Evolutionary conservation across 352 stramenopile species (phyloP), one percentile per base, ranked within the genome.

Genomic region (Pythium dissimile): DNA sequence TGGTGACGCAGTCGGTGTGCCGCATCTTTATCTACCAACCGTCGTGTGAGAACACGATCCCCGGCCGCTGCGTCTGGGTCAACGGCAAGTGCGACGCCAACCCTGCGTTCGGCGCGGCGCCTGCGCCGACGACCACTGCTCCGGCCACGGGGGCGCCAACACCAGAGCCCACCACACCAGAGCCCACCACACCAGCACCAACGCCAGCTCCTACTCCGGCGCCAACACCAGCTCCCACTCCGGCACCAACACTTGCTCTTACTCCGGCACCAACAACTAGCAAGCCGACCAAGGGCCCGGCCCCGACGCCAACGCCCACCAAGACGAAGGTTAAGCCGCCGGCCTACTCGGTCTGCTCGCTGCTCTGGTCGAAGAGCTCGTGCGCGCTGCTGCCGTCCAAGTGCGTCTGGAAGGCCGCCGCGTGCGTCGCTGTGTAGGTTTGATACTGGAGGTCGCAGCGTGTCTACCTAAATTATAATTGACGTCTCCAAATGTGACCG

Each of bases 21-120:
- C 32, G 44, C n/a, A 62, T 62, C 45, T 64, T 64, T 35, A 44
- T 31, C 20, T 39, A 42, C 21, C 16, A 64, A 38, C 10, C 37
- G 20, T 38, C 37, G 18, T 64, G 55, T 28, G 20, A 32, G 20
- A 64, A 49, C 15, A 50, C 47, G 12, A 43, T 57, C 18, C 45
- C 45, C 20, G 55, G 55, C 8, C 21, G 27, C 16, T 64, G 55
- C 41, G 2, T 52, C 3, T 64, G 55, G 55, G 21, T 32, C 7
- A 23, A 64, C 31, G 26, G 37, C 47, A 26, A 44, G 55, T 64
- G 55, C 23, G 38, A 43, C 2, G 20, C 35, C 2, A 64, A 57
- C 46, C n/a, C 31, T n/a, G 30, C 16, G 16, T 35, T 28, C 23
- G 41, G 35, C 28, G 13, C 41, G 32, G 41, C 48, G 18, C 32